Evolutionary conservation across 106 monocot genomes (phyloP), one percentile per base, ranked within the genome.

Genomic region (Dioscorea dumetorum): DNA sequence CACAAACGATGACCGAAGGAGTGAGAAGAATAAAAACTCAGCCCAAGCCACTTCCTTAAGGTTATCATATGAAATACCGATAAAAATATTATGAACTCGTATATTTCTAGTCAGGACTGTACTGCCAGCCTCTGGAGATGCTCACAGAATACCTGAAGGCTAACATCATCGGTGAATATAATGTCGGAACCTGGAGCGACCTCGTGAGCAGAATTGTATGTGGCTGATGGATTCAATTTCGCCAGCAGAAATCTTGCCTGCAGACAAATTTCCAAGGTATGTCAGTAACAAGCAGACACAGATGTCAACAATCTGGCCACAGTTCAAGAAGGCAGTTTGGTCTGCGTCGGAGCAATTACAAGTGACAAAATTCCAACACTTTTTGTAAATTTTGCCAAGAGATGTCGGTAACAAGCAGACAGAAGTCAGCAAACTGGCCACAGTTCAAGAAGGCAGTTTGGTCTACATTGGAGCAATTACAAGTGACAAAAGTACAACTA

Each of bases 171-270:
- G 0, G 95, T 95, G 80, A 95, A 95, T 60, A 95, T 95, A 41
- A 95, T 67, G 60, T 95, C 95, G 24, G 95, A 84, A 49, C 95
- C 95, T 16, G 88, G 88, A 33, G 86, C 79, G 9, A 86, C 83
- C 22, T 95, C 91, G 69, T 88, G 68, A 0, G 91, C 77, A 5
- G 95, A 84, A 70, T 83, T 95, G 69, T 95, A 88, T 20, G 95
- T 95, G 32, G 95, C 83, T 18, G 95, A 95, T n/a, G 95, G 95
- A 65, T 95, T 95, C 78, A 95, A 73, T 59, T 88, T 91, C 8
- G 95, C 95, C 84, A 95, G 73, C 72, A 95, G 76, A 82, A 95
- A 95, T 68, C 95, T 95, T 76, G 95, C 95, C 90, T 95, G 79
- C 61, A 88, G 23, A 70, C 35, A 9, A 54, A 3, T 41, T 41